Base-by-base conservation (phyloP, 2,329 filamentous ascomycete species). In the Verticillium tricorpus region DNA sequence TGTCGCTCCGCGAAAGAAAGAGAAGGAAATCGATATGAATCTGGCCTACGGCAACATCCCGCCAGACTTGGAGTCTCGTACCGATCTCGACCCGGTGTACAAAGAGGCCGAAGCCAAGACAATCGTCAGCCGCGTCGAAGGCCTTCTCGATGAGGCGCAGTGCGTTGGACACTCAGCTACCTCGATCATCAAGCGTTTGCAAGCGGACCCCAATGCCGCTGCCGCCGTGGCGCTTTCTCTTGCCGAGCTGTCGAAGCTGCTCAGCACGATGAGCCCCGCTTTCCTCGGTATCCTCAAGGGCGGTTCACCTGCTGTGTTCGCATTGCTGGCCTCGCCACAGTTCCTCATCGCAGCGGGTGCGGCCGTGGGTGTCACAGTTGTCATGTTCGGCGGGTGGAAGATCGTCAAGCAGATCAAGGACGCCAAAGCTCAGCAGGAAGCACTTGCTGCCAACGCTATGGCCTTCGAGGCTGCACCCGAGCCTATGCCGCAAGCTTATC, bases 351-450 rank as follows among this genome's bases (percentile, higher is more conserved):
- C 93, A 4, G 92, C 91, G 0, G 91, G 93, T 54, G 87, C 97
- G 15, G 92, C 91, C 0, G 88, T 97, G 0, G 95, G 95, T 15
- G 89, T 97, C n/a, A 98, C 95, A 0, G 88, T 98, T 9, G 92
- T 99, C 69, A 93, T 95, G 73, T 92, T 99, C 63, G 95, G 95
- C 60, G 94, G 95, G 5, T 98, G 92, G 85, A 98, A 97, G 78
- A 97, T 99, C 73, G 88, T 99, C 77, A 96, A 97, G 82, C 89
- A 88, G 68, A 91, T 98, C 67, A 75, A 77, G 63, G 82, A 83
- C 60, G 72, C 71, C 22, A 72, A 74, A 60, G 66, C 70, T 50
- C 64, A 62, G 17, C 73, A 72, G 54, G 69, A 71, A 22, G 28
- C 70, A 9, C 35, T 40, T 2, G 61, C 64, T 39, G 50, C 59